Evolutionary conservation across 179 eudicot species (phyloP).

Genomic region (Sideroxylon spinosum): DNA sequence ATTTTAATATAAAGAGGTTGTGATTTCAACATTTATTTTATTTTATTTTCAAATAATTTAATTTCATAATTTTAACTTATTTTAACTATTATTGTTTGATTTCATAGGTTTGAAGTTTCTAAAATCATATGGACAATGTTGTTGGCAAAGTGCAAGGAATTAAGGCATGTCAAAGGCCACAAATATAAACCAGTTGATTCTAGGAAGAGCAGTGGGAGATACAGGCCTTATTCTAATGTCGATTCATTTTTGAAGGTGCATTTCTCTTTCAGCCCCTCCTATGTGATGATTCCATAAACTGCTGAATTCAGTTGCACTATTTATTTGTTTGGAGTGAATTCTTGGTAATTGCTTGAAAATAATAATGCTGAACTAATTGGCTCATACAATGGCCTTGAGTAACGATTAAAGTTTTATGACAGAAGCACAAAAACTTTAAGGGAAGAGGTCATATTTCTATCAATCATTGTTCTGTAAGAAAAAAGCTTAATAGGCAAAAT

Average conservation of each 20-base stretch:
- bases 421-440: background rate
- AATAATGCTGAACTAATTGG: no score
- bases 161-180: slow-evolving; percentile 35
- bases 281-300: background rate
- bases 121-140: slow-evolving; percentile 52
- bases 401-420: no score
- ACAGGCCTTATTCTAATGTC: slow-evolving; percentile 66
- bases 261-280: background rate
- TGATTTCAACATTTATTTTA: background rate
- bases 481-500: background rate
- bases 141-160: slow-evolving; percentile 42
- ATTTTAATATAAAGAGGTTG: background rate
- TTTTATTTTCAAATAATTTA: background rate
- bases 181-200: slow-evolving; percentile 41
- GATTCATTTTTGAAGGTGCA: slow-evolving; percentile 65
- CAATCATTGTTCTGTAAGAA: background rate
- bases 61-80: background rate
- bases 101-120: slow-evolving; percentile 56
- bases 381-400: no score
- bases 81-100: slow-evolving; percentile 3
- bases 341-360: background rate
- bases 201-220: slow-evolving; percentile 58
- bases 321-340: background rate
- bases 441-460: background rate
- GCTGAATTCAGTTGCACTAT: background rate